Base-by-base conservation (phyloP, 345 rosid species). In the Camelina hispida region DNA sequence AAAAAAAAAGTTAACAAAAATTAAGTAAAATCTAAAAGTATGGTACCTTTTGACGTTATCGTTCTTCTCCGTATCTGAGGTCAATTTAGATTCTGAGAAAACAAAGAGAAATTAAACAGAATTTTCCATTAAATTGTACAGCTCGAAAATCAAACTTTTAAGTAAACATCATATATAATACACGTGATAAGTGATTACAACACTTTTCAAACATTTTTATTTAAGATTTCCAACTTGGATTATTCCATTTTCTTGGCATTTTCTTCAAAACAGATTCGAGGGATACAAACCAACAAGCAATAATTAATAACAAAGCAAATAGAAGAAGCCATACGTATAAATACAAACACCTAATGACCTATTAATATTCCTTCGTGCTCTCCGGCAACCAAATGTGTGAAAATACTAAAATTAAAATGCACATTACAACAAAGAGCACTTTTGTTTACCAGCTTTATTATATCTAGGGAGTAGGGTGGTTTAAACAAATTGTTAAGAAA, bases 121-220 rank as follows among this genome's bases (percentile, higher is more conserved):
- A 28, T 30, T 53, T 51, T 54, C 2, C 16, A 13, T 46, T 62
- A 32, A 64, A 62, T 73, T 10, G 50, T 56, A 47, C 40, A 65
- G 30, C 48, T 16, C 64, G 25, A 28, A 28, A 5, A 1, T 30
- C 23, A 22, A 59, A 51, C 18, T 46, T 38, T 73, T 20, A 23
- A 34, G 43, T 53, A 47, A 69, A 76, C 74, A 61, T 38, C 54
- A 28, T 14, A 51, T 62, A 51, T 62, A 44, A 51, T 62, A 54
- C 69, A 53, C 51, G 58, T 69, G 79, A 69, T 47, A 2, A 51
- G 12, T 37, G 16, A 40, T 59, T 6, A 9, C 46, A 53, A 51
- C 62, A 14, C 14, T 14, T 50, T 32, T 6, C 2, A 0, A 32
- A 7, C 5, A 2, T 1, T 16, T 17, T 8, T 5, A 5, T 15